Evolutionary conservation across 176 grass and related monocot species (phyloP).

Genomic region (Bothriochloa decipiens): DNA sequence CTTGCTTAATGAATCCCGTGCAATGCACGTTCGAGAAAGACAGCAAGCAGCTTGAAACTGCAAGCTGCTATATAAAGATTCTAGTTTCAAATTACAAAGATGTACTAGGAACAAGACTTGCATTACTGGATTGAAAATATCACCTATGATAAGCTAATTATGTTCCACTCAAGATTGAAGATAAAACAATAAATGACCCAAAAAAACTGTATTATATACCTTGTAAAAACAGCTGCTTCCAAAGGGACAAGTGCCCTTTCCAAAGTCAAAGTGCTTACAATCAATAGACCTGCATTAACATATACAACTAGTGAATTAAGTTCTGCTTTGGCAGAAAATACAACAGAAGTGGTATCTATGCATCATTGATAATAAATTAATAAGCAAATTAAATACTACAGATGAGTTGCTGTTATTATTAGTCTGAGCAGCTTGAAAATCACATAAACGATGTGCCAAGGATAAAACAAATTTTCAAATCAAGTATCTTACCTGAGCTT

Average conservation of each 20-base stretch:
- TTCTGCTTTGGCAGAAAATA: conserved; percentile 25
- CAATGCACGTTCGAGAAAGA: too few species aligned
- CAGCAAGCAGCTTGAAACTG: neutral
- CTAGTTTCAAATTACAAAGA: conserved; percentile 38
- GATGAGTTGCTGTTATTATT: conserved; percentile 12
- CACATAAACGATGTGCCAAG: neutral
- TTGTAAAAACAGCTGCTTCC: conserved; percentile 89
- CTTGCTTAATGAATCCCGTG: too few species aligned
- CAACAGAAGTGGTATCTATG: neutral
- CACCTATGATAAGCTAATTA: neutral
- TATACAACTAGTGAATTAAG: conserved; percentile 29
- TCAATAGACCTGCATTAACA: conserved; percentile 72
- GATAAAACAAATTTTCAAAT: conserved; percentile 34
- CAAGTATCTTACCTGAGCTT: conserved; percentile 81
- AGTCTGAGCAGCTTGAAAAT: neutral
- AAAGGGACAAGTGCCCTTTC: conserved; percentile 81
- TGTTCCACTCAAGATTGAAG: neutral
- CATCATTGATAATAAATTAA: too few species aligned
- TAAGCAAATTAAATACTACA: conserved; percentile 9
- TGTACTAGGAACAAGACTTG: conserved; percentile 16
- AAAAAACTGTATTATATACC: conserved; percentile 44
- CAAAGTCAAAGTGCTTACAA: conserved; percentile 96
- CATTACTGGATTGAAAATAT: neutral
- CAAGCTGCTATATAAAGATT: neutral
- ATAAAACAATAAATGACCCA: neutral